Percentiles rank a stretch among this genome's conserved stretches.
Evolutionary conservation across 139 green algal species (phyloP).

Genomic region (Chlorella ohadii): DNA sequence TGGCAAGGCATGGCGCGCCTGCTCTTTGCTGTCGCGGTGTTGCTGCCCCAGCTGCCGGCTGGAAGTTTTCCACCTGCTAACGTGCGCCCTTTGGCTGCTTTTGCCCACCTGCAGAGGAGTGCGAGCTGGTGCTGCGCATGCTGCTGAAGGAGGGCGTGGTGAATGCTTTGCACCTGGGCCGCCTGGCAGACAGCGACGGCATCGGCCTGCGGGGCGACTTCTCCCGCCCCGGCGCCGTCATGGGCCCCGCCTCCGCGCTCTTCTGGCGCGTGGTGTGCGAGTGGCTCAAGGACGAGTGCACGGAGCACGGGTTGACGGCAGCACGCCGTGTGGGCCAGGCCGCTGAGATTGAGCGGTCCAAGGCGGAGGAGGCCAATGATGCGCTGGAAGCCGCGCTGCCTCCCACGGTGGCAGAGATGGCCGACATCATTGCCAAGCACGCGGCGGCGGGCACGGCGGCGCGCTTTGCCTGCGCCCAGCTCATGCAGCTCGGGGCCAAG

Average conservation of each 20-base stretch:
- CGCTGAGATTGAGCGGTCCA: constrained; percentile 48
- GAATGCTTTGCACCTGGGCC: constrained; percentile 43
- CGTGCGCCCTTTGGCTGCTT: too few relatives aligned
- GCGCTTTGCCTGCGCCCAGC: constrained; percentile 57
- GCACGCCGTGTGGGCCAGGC: constrained; percentile 44
- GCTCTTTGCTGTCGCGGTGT: too few relatives aligned
- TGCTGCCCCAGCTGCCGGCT: too few relatives aligned
- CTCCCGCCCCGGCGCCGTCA: neutral
- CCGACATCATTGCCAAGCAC: constrained; percentile 45
- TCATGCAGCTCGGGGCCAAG: constrained; percentile 50
- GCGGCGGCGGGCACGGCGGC: constrained; percentile 26
- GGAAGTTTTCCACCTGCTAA: too few relatives aligned
- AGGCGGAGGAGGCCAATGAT: constrained; percentile 50
- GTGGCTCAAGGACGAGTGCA: constrained; percentile 36
- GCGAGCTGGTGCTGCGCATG: constrained; percentile 42
- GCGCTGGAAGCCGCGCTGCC: constrained; percentile 68
- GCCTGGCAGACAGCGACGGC: constrained; percentile 22
- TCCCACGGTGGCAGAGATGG: constrained; percentile 39
- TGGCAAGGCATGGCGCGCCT: too few relatives aligned
- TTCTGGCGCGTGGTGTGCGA: constrained; percentile 57
- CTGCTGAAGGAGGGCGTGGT: constrained; percentile 45
- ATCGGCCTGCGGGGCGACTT: constrained; percentile 48
- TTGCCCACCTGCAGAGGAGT: constrained; percentile 48
- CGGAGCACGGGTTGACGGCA: constrained; percentile 48
- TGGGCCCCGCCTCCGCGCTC: constrained; percentile 3